phyloP scores from a whole-genome alignment of 164 flowering plant genomes.

The Hamamelis virginiana region DNA sequence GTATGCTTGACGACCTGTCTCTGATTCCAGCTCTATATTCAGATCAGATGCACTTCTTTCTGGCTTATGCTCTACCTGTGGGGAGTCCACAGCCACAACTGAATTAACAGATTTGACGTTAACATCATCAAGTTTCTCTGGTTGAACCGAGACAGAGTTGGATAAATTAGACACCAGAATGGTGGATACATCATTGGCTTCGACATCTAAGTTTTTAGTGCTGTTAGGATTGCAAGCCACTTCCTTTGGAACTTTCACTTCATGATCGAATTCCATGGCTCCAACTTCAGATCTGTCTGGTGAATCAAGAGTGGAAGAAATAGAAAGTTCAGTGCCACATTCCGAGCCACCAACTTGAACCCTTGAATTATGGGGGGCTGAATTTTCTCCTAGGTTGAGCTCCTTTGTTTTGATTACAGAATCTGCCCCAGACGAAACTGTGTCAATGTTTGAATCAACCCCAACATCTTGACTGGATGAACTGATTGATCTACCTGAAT shows the following conservation, averaged over 20 bases:
- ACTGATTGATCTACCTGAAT: conserved; percentile 31
- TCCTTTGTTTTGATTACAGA: conserved; percentile 32
- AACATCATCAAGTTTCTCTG: conserved; percentile 28
- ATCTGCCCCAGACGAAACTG: conserved; percentile 34
- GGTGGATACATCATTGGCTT: conserved; percentile 18
- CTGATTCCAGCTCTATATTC: conserved; percentile 28
- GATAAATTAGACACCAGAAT: conserved; percentile 18
- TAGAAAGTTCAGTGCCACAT: conserved; percentile 78
- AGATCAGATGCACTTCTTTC: conserved; percentile 31
- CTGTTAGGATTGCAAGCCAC: conserved; percentile 16
- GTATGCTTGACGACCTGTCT: conserved; percentile 26
- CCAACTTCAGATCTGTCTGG: conserved; percentile 59
- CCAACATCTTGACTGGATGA: conserved; percentile 36
- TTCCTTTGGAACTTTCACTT: conserved; percentile 25
- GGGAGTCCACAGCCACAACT: conserved; percentile 18
- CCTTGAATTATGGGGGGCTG: conserved; percentile 26
- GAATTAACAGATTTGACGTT: conserved; percentile 21
- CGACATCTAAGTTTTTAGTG: conserved; percentile 13
- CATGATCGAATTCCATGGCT: conserved; percentile 27
- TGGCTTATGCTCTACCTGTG: conserved; percentile 26
- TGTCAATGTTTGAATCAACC: conserved; percentile 33
- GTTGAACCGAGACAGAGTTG: conserved; percentile 20
- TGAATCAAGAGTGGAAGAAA: conserved; percentile 84
- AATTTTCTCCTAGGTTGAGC: conserved; percentile 28
- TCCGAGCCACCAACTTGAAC: conserved; percentile 65